These are phyloP conservation scores for Gelatoporia subvermispora DNA, from an alignment of 768 basidiomycete species.

Conservation along the genomic window DNA sequence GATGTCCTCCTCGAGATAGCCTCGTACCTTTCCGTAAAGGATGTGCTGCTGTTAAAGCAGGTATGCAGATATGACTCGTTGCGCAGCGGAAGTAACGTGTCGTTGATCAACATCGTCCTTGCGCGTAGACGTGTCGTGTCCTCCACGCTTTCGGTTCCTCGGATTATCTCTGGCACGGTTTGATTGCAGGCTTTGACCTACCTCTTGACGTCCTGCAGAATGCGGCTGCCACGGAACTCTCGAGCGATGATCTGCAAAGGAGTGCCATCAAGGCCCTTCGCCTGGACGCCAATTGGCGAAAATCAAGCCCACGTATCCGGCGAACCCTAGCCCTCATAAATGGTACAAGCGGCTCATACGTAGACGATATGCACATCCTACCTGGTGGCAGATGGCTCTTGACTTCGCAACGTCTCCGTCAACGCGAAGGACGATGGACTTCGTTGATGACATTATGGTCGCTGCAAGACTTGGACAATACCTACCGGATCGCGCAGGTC, in stretches of 20 bases:
- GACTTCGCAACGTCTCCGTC: slow-evolving; percentile 32
- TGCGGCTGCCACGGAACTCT: slow-evolving; percentile 27
- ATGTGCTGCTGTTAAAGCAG: slow-evolving; percentile 46
- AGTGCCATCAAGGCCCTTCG: slow-evolving; percentile 40
- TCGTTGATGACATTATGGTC: slow-evolving; percentile 44
- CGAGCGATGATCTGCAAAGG: slow-evolving; percentile 36
- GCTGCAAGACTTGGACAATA: slow-evolving; percentile 23
- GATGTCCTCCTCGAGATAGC: slow-evolving; percentile 41
- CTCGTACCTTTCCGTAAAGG: slow-evolving; percentile 29
- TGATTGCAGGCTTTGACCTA: slow-evolving; percentile 27
- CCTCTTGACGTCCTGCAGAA: slow-evolving; percentile 39
- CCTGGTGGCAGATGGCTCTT: slow-evolving; percentile 46
- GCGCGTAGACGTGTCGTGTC: slow-evolving; percentile 55
- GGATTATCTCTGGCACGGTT: slow-evolving; percentile 54
- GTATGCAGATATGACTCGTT: slow-evolving; percentile 23
- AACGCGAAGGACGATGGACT: slow-evolving; percentile 22
- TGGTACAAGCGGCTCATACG: slow-evolving; percentile 29
- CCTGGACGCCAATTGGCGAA: slow-evolving; percentile 48
- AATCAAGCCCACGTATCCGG: slow-evolving; percentile 30
- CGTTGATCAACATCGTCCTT: neutral
- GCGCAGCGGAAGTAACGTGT: neutral
- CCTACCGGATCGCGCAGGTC: slow-evolving; percentile 19
- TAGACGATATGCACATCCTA: slow-evolving; percentile 43
- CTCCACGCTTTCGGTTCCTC: slow-evolving; percentile 45
- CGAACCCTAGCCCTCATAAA: slow-evolving; percentile 32